Conservation (phyloP, 768 basidiomycete species). For the Fibroporia radiculosa region DNA sequence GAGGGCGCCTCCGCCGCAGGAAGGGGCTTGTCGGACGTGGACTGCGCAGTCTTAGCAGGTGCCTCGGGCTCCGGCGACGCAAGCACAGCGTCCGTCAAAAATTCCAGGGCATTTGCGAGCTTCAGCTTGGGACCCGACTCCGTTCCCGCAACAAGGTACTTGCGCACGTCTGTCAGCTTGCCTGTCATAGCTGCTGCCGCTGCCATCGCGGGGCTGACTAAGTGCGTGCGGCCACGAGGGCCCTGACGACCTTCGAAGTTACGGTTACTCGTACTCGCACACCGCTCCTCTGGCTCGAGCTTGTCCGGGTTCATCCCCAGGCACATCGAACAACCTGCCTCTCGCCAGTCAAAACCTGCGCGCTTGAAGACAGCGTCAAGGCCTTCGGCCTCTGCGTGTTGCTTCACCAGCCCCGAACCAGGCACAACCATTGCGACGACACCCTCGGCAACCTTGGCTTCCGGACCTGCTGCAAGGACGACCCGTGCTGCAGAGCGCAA, state of each 20-base stretch:
- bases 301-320: constrained; percentile 67
- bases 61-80: constrained; percentile 28
- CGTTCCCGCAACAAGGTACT: constrained; percentile 32
- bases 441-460: constrained; percentile 41
- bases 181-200: constrained; percentile 58
- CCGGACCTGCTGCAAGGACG: constrained; percentile 40
- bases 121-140: constrained; percentile 48
- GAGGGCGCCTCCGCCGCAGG: constrained; percentile 24
- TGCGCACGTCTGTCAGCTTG: constrained; percentile 50
- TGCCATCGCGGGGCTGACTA: constrained; percentile 63
- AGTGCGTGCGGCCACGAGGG: constrained; percentile 54
- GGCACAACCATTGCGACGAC: constrained; percentile 62
- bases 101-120: constrained; percentile 62
- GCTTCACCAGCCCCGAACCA: constrained; percentile 58
- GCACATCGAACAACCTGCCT: constrained; percentile 68
- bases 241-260: constrained; percentile 63
- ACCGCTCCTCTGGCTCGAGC: constrained; percentile 47
- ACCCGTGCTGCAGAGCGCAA: constrained; percentile 52
- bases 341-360: constrained; percentile 63
- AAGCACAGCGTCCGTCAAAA: constrained; percentile 57
- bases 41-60: constrained; percentile 9
- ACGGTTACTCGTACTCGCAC: constrained; percentile 57
- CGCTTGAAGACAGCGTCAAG: constrained; percentile 55
- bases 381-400: constrained; percentile 60
- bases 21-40: constrained; percentile 15